Base-by-base conservation (phyloP, 345 rosid genomes). In the Heritiera fomes region DNA sequence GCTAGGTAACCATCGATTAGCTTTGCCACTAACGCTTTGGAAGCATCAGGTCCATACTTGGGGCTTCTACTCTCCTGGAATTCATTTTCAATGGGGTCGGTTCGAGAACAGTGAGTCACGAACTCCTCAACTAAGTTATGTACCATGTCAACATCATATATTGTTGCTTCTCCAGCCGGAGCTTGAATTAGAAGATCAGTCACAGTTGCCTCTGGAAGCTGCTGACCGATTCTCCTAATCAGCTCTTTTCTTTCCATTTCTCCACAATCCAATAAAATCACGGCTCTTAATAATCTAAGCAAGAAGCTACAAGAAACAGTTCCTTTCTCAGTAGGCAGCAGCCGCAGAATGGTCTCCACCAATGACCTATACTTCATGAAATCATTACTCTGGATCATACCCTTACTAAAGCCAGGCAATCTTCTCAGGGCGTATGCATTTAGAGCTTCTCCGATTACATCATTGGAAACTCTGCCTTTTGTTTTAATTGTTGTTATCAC, bases 381-480 rank as follows among this genome's bases (percentile, higher is more conserved):
- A 80, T 89, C 92, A 62, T 56, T 80, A 62, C 75, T 80, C 83
- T 87, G 84, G 77, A 83, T 45, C 81, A 71, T 79, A 18, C 89
- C 93, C 83, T 86, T 89, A 69, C 87, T 82, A 49, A 91, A 90
- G 41, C 93, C 93, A 0, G 89, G 89, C 73, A 91, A 80, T 84
- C 87, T 84, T 87, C 87, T 88, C 11, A 81, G n/a, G 8, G 92
- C 89, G 52, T 89, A 92, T 0, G 94, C 97, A 62, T 81, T 81
- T 60, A 92, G 76, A 1, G 94, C 91, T 79, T 90, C 92, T 64
- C 94, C 97, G 8, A 92, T 89, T 71, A 89, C 88, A 52, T 86
- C 86, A 58, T 78, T 80, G 0, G 88, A 77, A 71, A 89, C 88
- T 61, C 77, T 84, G 52, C 89, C 89, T 74, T 85, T 89, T 9